Evolutionary conservation across 2,329 filamentous ascomycete genomes (phyloP), one percentile per base, ranked within the genome.

Genomic region (Colletotrichum musicola): DNA sequence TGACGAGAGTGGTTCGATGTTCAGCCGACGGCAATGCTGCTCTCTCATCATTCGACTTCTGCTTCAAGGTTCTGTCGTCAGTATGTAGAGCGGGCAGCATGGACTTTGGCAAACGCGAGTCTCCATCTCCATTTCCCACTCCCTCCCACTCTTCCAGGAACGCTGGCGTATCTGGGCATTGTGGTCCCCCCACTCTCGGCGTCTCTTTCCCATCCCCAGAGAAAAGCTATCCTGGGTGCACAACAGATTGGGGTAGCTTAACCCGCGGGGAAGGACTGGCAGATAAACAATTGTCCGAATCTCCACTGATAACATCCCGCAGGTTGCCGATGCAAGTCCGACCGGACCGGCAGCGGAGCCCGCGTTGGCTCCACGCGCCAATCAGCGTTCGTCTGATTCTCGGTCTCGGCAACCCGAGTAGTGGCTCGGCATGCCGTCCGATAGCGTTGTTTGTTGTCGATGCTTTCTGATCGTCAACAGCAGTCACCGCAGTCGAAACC

Each of bases 131-230:
- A 22, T 16, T 3, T 12, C 30, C 49, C 47, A 40, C 22, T 50
- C 20, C 14, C 47, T 46, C 53, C 60, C 60, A 64, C 53, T 59
- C 47, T 40, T 13, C 13, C 7, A n/a, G 9, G 10, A 22, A 4
- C n/a, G 22, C 20, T 16, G 22, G 13, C 25, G 7, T 44, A 64
- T 67, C 64, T 14, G 30, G 22, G 27, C 47, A 22, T 14, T n/a
- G 14, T 6, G 4, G 5, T 16, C 55, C 54, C 61, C 64, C 61
- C 64, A 68, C 54, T 64, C 63, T 47, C 54, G 64, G 20, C 6
- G 16, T 12, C 35, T 13, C 18, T 10, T 9, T 35, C 30, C 30
- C 30, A 35, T 35, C 10, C 30, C 30, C 30, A 9, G 12, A 9
- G 30, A 10, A 35, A 35, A 35, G 22, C 4, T 4, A 1, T 4